A percentile compares a stretch with the other conserved stretches of the same genome.
Evolutionary conservation across 148 eudicot genomes (phyloP).

Genomic region (Vaccinium corymbosum): DNA sequence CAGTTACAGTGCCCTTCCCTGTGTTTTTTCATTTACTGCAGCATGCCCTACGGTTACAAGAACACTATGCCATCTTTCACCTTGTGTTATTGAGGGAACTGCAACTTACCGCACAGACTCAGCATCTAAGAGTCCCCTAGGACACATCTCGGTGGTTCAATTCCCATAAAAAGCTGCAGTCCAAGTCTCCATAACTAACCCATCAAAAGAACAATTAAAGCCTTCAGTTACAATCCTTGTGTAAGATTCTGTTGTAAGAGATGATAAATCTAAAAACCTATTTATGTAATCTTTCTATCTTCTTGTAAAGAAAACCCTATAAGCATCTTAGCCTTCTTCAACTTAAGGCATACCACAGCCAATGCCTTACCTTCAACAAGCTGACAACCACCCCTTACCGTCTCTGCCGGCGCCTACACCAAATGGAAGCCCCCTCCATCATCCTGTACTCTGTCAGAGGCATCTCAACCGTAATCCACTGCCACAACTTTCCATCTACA

Average conservation of each 20-base stretch:
- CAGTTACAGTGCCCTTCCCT: background rate
- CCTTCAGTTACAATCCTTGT: background rate
- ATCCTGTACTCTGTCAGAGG: background rate
- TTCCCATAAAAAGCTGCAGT: background rate
- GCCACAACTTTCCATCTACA: background rate
- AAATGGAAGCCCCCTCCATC: background rate
- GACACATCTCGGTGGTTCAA: background rate
- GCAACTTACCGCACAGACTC: background rate
- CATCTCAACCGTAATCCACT: background rate
- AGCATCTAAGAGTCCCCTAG: background rate
- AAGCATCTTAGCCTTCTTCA: background rate
- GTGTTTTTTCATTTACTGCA: background rate
- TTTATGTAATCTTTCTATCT: background rate
- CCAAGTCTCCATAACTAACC: background rate
- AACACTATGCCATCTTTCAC: background rate
- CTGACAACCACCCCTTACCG: background rate
- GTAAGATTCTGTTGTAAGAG: background rate
- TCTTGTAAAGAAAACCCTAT: background rate
- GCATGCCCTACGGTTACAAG: background rate
- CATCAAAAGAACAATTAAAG: background rate
- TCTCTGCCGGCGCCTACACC: background rate
- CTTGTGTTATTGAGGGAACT: background rate
- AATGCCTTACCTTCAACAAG: background rate
- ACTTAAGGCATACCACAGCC: background rate
- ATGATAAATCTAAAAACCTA: background rate